Evolutionary conservation across 306 rosid genomes (phyloP), one percentile per base, ranked within the genome.

Genomic region (Lablab purpureus): DNA sequence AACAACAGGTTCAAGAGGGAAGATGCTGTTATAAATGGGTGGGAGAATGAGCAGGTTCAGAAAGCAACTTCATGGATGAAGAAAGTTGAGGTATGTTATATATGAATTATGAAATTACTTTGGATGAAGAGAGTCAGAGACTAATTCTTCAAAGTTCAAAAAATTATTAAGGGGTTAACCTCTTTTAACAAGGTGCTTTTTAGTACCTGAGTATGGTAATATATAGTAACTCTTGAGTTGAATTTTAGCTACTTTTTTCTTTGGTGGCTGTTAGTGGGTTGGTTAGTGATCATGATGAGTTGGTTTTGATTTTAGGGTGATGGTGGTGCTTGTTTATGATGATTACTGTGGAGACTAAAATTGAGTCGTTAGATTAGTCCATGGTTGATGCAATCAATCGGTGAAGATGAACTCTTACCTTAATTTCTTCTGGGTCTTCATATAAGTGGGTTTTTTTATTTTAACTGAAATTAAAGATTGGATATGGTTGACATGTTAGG

Each of bases 1-100:
- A 94, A 94, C 56, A 94, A 94, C 37, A 83, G 98, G 78, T 89
- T 89, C 75, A 94, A 94, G 88, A 90, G 97, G 67, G 97, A 94
- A 68, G 97, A 89, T 45, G 97, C 95, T 12, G 81, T 94, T 3
- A 86, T 94, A 41, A 81, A 85, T 59, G 97, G 97, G 0, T 89
- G 93, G 93, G 95, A 94, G 83, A 88, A 81, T 37, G 94, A 91
- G 71, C 91, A 92, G 50, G 90, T 92, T 73, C 94, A 92, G 55
- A 94, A 89, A 71, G 87, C 98, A 3, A 63, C 85, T 34, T 87
- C 97, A 6, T 89, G 92, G 89, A 90, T 94, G 97, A 94, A 89
- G 88, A 94, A 89, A 85, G 72, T 92, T 37, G 97, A 94, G 97
- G 98, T 94, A 84, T 41, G 56, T 34, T 25, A 58, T 25, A 7